Conservation (phyloP, 2,329 filamentous ascomycete species). For the Ciborinia camelliae region DNA sequence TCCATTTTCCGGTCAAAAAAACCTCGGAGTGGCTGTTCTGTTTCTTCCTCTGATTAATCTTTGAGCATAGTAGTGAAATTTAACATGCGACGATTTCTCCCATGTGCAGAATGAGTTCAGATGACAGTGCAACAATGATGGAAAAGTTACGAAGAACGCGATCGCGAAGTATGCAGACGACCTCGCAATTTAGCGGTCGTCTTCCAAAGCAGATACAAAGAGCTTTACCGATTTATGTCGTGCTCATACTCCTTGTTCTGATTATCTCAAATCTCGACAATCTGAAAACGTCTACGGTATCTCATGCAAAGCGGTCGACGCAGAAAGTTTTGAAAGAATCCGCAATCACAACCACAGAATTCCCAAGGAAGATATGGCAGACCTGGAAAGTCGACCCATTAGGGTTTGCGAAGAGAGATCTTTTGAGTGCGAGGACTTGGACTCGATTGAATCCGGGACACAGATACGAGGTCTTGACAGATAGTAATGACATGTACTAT, state of each 20-base stretch:
- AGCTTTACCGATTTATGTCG: conserved; percentile 32
- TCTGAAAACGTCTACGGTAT: conserved; percentile 20
- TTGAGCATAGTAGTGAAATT: background rate
- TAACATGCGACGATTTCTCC: conserved; percentile 13
- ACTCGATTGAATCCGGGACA: conserved; percentile 61
- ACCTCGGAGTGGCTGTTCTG: background rate
- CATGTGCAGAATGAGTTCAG: conserved; percentile 5
- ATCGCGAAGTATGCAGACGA: conserved; percentile 17
- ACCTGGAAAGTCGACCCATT: conserved; percentile 70
- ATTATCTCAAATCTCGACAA: conserved; percentile 27
- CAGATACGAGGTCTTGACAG: conserved; percentile 50
- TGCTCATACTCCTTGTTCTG: conserved; percentile 29
- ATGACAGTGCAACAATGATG: conserved; percentile 8
- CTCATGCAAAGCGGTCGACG: conserved; percentile 15
- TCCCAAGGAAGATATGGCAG: conserved; percentile 71
- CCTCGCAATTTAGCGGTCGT: conserved; percentile 42
- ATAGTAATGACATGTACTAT: conserved; percentile 64
- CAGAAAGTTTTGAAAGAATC: background rate
- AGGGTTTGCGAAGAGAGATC: conserved; percentile 62
- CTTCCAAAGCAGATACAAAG: conserved; percentile 30
- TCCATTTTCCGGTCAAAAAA: background rate
- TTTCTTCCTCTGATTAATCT: background rate
- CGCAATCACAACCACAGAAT: conserved; percentile 35
- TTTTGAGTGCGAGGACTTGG: conserved; percentile 61
- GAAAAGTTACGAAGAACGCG: conserved; percentile 17